These are phyloP conservation scores for Alternaria consortialis DNA, from an alignment of 2,329 filamentous ascomycete genomes.

Conservation along the genomic window DNA sequence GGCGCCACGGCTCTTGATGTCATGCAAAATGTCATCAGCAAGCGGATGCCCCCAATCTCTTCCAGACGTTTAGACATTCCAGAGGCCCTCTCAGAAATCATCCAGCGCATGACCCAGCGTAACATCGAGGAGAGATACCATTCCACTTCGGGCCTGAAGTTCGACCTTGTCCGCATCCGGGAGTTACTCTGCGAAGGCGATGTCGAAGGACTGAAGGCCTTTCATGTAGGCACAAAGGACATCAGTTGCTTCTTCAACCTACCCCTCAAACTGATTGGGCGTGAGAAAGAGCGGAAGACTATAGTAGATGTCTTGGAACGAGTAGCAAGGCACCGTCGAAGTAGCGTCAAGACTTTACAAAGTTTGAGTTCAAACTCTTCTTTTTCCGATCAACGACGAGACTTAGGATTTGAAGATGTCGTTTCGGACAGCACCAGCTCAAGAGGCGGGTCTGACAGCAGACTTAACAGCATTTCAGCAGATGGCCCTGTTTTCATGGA, in stretches of 20 bases:
- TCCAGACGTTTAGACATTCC: constrained; percentile 83
- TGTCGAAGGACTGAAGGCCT: constrained; percentile 72
- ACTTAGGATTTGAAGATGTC: constrained; percentile 61
- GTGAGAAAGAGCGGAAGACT: constrained; percentile 73
- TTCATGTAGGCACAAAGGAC: constrained; percentile 82
- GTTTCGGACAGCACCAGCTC: constrained; percentile 62
- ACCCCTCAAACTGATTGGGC: constrained; percentile 81
- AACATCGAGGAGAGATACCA: constrained; percentile 88
- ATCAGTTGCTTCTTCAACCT: constrained; percentile 92
- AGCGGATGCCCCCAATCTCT: constrained; percentile 79
- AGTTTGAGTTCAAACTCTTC: constrained; percentile 64
- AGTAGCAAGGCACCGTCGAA: constrained; percentile 71
- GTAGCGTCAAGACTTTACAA: constrained; percentile 53
- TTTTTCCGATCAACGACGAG: constrained; percentile 60
- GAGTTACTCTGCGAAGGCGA: constrained; percentile 80
- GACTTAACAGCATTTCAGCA: constrained; percentile 48
- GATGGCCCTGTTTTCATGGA: constrained; percentile 38
- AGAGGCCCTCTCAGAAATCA: constrained; percentile 80
- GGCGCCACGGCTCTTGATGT: constrained; percentile 86
- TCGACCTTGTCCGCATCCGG: constrained; percentile 79
- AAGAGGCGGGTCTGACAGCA: constrained; percentile 59
- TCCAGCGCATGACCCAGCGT: constrained; percentile 92
- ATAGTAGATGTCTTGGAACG: constrained; percentile 77
- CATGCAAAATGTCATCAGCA: constrained; percentile 85
- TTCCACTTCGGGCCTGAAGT: constrained; percentile 83